Evolutionary conservation across 2,329 filamentous ascomycete species (phyloP), one percentile per base, ranked within the genome.

Genomic region (Arthrinium puccinioides): DNA sequence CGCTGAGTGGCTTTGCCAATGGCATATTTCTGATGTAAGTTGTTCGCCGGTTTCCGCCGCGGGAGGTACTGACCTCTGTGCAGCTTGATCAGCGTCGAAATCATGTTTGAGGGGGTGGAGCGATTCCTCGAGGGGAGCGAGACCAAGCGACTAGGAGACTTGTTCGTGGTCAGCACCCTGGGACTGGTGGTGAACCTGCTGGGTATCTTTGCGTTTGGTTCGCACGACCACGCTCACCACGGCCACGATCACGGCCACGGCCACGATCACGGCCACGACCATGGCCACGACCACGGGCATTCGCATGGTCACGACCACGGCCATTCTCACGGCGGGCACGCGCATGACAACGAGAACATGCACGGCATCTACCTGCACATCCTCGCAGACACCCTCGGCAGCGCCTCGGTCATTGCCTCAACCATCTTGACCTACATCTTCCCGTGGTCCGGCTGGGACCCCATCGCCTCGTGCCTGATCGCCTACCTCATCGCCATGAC

Each of bases 361-460:
- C 66, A 92, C 50, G 92, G 92, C 10, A 97, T 98, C 47, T 98
- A 94, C 61, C 69, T 98, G 15, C 92, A 98, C 54, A 86, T 98
- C 35, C 72, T 97, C 20, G 92, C 92, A 6, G 92, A 98, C 57
- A 94, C 92, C 0, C 79, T 97, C 21, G 92, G 92, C 19, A 96
- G 89, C 38, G 84, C 89, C 2, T 92, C 92, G 1, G 92, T 98
- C 32, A 95, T 98, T 44, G 78, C 88, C 23, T 96, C 88, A 7
- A 98, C 92, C 0, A 67, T 87, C 1, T 69, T 97, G 16, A 94
- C 94, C 1, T 83, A 94, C 54, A 81, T 87, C 51, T 84, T 86
- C 54, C 84, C 85, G 13, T 97, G 90, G 88, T 76, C 87, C 6
- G 87, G 90, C 18, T 98, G 90, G 79, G 92, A 98, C 57, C 92